Evolutionary conservation across 1,284 basidiomycete genomes (phyloP), one percentile per base, ranked within the genome.

Genomic region (Butyriboletus appendiculatus): DNA sequence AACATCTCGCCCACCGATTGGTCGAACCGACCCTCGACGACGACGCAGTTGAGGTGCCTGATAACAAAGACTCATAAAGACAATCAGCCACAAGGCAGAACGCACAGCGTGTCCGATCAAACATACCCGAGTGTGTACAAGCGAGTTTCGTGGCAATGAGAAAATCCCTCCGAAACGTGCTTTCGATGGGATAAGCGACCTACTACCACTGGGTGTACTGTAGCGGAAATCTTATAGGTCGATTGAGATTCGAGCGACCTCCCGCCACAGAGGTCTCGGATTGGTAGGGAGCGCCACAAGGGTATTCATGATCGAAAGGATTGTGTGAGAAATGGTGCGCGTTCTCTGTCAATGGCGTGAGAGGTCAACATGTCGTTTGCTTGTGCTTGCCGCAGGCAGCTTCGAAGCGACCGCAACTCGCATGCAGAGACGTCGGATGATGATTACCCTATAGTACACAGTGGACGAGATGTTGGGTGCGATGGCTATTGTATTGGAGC

Each of bases 361-460:
- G 33, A 34, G 39, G 28, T 48, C 42, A 39, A 33, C 37, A 34
- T 32, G 37, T 34, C 42, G 42, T 9, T 37, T 24, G 28, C 24
- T 11, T 26, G 37, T 52, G 40, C 26, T 26, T 43, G 33, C 24
- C 22, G 18, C 22, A 40, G 46, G 28, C 42, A 45, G 44, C 20
- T 40, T 45, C 11, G n/a, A 47, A 51, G 39, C 38, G 49, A 37
- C 30, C 24, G 44, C 18, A 39, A 40, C 9, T 35, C 35, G 45
- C 20, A 52, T 33, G 50, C 12, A 49, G 53, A 47, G 37, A 40
- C 26, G 34, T 49, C 46, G 44, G 42, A 52, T 41, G 45, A 26
- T 26, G 26, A 47, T 49, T 35, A 37, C 28, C 18, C n/a, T 46
- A 60, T 37, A 48, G 51, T 52, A 53, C 59, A 59, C 4, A 43